phyloP scores from a whole-genome alignment of 2,329 filamentous ascomycete species.

The Podosphaera xanthii region DNA sequence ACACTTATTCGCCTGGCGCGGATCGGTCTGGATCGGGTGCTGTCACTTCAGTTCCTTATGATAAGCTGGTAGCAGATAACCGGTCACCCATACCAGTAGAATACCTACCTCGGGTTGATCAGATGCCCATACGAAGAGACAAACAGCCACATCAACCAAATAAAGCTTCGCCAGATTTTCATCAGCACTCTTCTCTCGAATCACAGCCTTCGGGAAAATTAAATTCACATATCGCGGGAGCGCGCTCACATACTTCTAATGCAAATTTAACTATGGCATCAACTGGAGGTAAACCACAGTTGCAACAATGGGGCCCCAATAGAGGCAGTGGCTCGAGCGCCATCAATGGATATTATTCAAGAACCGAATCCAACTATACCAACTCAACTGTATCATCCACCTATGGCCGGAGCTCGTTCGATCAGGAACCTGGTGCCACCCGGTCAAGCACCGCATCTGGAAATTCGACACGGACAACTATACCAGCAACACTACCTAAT shows the following conservation, averaged over 20 bases:
- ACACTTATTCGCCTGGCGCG: conserved; percentile 34
- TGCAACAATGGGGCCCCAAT: conserved; percentile 53
- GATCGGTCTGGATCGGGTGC: conserved; percentile 42
- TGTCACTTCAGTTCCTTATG: conserved; percentile 75
- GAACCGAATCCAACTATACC: conserved; percentile 40
- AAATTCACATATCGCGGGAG: conserved; percentile 33
- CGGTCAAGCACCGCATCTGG: conserved; percentile 30
- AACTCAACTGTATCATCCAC: conserved; percentile 9
- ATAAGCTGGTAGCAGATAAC: conserved; percentile 39
- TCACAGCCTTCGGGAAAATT: conserved; percentile 25
- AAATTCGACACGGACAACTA: conserved; percentile 29
- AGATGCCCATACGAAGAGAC: conserved; percentile 40
- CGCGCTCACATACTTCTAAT: conserved; percentile 32
- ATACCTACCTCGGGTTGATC: conserved; percentile 44
- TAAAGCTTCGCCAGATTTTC: conserved; percentile 54
- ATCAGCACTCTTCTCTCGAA: conserved; percentile 67
- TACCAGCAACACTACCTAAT: conserved; percentile 32
- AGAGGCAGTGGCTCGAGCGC: conserved; percentile 30
- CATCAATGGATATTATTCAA: conserved; percentile 28
- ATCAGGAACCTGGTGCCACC: conserved; percentile 38
- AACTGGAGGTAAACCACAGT: conserved; percentile 44
- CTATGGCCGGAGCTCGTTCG: conserved; percentile 26
- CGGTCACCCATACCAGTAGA: conserved; percentile 52
- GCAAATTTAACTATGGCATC: conserved; percentile 49
- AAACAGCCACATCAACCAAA: conserved; percentile 67